Percentiles rank a stretch among this genome's conserved stretches.
phyloP scores from a whole-genome alignment of 2,329 filamentous ascomycete genomes.

The Fusarium coffeatum region DNA sequence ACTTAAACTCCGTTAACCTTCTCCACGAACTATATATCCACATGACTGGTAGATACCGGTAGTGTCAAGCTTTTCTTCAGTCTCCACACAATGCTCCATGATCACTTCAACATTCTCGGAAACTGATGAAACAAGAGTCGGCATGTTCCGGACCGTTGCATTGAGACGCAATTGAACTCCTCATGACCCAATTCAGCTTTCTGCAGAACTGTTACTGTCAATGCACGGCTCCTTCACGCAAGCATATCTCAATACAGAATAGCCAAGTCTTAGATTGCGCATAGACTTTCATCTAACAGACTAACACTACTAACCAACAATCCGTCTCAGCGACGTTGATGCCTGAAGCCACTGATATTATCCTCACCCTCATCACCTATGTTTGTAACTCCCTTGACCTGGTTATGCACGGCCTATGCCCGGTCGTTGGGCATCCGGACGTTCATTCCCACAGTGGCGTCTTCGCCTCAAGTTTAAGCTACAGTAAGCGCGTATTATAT shows the following conservation, averaged over 20 bases:
- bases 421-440: neutral
- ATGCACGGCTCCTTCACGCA: slow-evolving; percentile 9
- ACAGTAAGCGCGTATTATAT: neutral
- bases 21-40: neutral
- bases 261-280: slow-evolving; percentile 2
- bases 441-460: slow-evolving; percentile 1
- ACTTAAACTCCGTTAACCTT: neutral
- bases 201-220: neutral
- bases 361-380: neutral
- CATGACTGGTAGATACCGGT: neutral
- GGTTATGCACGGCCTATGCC: neutral
- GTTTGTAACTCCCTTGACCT: neutral
- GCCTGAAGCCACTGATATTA: neutral
- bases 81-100: slow-evolving; percentile 1
- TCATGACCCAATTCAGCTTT: neutral
- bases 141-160: neutral
- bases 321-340: neutral
- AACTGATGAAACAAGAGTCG: neutral
- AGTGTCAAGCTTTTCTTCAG: neutral
- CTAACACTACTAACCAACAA: neutral
- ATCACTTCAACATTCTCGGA: neutral
- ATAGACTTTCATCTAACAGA: neutral
- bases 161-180: neutral
- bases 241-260: slow-evolving; percentile 12
- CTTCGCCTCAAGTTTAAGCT: slow-evolving; percentile 28